These are phyloP conservation scores for Neonectria coccinea DNA, from an alignment of 2,329 filamentous ascomycete genomes.

Conservation along the genomic window DNA sequence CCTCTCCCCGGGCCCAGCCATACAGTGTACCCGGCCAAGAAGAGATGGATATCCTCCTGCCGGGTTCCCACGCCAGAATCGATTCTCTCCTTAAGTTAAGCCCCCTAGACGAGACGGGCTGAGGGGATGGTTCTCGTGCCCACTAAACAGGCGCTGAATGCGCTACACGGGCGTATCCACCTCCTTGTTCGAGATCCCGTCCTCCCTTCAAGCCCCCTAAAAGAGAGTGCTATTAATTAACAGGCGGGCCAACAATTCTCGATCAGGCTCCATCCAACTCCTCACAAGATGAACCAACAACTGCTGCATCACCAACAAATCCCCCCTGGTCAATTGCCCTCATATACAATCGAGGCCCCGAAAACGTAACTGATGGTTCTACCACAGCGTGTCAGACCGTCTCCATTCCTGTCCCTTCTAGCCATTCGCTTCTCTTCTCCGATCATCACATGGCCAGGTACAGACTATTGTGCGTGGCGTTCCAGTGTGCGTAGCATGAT, in stretches of 20 bases:
- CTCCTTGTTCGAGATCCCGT: constrained; percentile 39
- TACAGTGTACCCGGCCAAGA: constrained; percentile 27
- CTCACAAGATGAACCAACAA: constrained; percentile 9
- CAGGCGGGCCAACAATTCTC: constrained; percentile 9
- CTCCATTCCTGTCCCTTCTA: background rate
- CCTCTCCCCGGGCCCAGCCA: constrained; percentile 31
- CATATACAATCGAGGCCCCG: background rate
- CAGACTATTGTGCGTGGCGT: background rate
- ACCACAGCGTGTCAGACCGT: background rate
- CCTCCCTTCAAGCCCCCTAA: constrained; percentile 11
- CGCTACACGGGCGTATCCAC: constrained; percentile 29
- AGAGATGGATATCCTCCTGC: constrained; percentile 32
- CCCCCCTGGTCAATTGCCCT: background rate
- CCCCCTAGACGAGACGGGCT: constrained; percentile 26
- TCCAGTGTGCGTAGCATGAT: constrained; percentile 1
- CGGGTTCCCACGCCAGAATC: constrained; percentile 36
- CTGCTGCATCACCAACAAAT: constrained; percentile 5
- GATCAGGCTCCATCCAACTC: constrained; percentile 2
- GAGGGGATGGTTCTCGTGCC: constrained; percentile 2
- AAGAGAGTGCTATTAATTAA: background rate
- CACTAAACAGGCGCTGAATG: constrained; percentile 26
- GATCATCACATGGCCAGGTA: background rate
- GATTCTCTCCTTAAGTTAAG: constrained; percentile 29
- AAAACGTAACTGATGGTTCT: background rate
- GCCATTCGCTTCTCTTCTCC: background rate